phyloP scores from a whole-genome alignment of 371 early-diverging fungal genomes.

The Apophysomyces sp. region DNA sequence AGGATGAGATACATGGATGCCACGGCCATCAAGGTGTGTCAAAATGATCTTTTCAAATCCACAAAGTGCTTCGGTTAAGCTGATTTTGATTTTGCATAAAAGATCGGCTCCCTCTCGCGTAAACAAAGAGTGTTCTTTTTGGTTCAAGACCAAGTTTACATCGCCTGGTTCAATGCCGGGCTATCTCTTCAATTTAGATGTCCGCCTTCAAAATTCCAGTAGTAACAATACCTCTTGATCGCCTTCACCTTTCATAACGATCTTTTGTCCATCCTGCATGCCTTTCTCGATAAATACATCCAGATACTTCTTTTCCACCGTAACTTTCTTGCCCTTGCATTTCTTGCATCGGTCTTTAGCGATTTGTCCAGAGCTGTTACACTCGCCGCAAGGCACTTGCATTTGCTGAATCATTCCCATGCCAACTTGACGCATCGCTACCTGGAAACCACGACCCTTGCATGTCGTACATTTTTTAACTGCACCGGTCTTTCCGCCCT shows the following conservation, averaged over 20 bases:
- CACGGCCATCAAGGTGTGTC: constrained; percentile 90
- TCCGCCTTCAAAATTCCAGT: neutral
- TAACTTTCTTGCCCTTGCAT: constrained; percentile 84
- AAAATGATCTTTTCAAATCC: constrained; percentile 85
- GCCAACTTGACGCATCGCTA: constrained; percentile 91
- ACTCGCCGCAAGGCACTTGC: constrained; percentile 64
- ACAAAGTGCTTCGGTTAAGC: constrained; percentile 89
- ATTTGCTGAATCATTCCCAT: constrained; percentile 97
- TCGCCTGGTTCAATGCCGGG: constrained; percentile 49
- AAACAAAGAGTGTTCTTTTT: constrained; percentile 81
- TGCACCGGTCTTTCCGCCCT: constrained; percentile 76
- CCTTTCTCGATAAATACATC: constrained; percentile 93
- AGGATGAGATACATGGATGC: constrained; percentile 81
- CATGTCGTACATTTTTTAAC: constrained; percentile 79
- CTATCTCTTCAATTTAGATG: neutral
- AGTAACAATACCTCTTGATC: constrained; percentile 66
- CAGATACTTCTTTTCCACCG: constrained; percentile 82
- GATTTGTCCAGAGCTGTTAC: constrained; percentile 71
- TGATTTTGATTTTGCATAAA: constrained; percentile 62
- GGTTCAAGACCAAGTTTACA: constrained; percentile 81
- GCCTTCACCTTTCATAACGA: constrained; percentile 88
- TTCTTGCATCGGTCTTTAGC: constrained; percentile 86
- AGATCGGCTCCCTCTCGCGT: constrained; percentile 73
- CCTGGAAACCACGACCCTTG: constrained; percentile 87
- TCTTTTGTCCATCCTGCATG: constrained; percentile 87